These are phyloP conservation scores for Barnettozyma siamensis DNA, from an alignment of 805 yeast genomes.

Conservation along the genomic window DNA sequence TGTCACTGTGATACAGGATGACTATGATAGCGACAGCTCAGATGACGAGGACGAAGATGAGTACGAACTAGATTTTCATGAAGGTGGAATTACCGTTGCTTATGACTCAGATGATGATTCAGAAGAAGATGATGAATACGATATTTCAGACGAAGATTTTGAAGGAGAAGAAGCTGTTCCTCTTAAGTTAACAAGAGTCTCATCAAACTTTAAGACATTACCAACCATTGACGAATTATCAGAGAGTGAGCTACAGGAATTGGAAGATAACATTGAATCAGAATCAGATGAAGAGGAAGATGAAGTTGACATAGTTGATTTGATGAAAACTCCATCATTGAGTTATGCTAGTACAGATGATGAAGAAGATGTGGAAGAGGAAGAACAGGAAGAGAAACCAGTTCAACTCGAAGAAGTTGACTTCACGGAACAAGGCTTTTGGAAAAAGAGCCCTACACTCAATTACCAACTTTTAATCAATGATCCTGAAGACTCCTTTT, in stretches of 20 bases:
- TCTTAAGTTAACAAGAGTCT: conserved; percentile 1
- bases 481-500: not conserved
- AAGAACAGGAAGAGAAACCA: conserved; percentile 4
- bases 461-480: not conserved
- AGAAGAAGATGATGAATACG: conserved; percentile 9
- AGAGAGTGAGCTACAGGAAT: conserved; percentile 17
- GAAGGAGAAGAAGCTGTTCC: conserved; percentile 9
- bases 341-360: conserved; percentile 15
- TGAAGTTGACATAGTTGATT: conserved; percentile 19
- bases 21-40: conserved; percentile 9
- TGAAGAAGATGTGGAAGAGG: conserved; percentile 13
- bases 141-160: conserved; percentile 5
- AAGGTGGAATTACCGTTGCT: conserved; percentile 1
- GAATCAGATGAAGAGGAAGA: conserved; percentile 15
- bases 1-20: conserved; percentile 11
- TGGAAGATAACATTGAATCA: conserved; percentile 11
- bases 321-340: conserved; percentile 14
- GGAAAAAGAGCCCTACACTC: conserved; percentile 1
- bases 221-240: conserved; percentile 21
- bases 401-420: conserved; percentile 5
- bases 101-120: conserved; percentile 10
- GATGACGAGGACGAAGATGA: conserved; percentile 17
- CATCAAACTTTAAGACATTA: conserved; percentile 17
- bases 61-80: not conserved
- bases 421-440: conserved; percentile 3